Conservation (phyloP, 129 eudicot genomes). For the Flaveria trinervia region DNA sequence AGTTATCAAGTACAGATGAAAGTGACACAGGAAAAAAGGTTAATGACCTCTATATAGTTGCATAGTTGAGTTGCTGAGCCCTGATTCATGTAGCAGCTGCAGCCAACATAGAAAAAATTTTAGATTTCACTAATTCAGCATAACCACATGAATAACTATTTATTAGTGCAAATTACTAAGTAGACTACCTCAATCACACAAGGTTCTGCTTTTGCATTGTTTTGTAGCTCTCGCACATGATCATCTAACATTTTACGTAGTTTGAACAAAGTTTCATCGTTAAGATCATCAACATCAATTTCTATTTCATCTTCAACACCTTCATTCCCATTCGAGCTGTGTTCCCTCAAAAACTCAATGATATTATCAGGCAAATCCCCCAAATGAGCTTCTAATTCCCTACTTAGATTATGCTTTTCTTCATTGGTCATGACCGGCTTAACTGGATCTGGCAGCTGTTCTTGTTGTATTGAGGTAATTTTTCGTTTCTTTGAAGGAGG, state of each 20-base stretch:
- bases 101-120: conserved; percentile 1
- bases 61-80: conserved; percentile 86
- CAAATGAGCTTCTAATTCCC: conserved; percentile 52
- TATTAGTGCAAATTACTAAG: neutral
- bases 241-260: conserved; percentile 65
- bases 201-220: conserved; percentile 52
- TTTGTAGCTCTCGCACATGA: conserved; percentile 47
- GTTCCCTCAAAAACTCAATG: conserved; percentile 55
- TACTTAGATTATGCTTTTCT: conserved; percentile 55
- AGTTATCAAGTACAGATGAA: neutral
- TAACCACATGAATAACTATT: neutral
- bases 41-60: conserved; percentile 65
- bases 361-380: conserved; percentile 66
- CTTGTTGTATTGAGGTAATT: conserved; percentile 38
- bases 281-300: conserved; percentile 74
- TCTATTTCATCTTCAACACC: conserved; percentile 80
- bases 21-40: neutral
- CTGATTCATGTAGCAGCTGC: conserved; percentile 79
- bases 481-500: conserved; percentile 64
- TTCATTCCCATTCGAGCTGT: conserved; percentile 52
- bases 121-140: conserved; percentile 11
- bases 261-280: conserved; percentile 52
- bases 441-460: conserved; percentile 42
- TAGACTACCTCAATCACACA: conserved; percentile 72
- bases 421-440: conserved; percentile 56